Base-by-base conservation (phyloP, 192 early-diverging fungal species). In the Spizellomyces punctatus region DNA sequence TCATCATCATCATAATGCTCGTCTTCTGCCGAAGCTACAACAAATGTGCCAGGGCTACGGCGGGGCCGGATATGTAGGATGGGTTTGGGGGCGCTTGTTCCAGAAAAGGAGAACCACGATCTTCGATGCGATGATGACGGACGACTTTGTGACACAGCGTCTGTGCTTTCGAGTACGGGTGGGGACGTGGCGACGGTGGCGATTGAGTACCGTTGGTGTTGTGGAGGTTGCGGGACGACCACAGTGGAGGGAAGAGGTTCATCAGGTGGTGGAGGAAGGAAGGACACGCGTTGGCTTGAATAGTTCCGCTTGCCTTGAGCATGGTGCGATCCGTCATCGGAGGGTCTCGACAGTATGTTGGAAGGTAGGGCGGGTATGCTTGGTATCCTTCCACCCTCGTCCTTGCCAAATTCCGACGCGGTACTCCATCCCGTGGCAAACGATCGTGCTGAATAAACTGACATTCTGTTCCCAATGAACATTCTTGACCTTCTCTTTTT, bases 31-130 rank as follows among this genome's bases (percentile, higher is more conserved):
- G 36, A 61, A 6, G 59, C 59, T 9, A 61, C 59, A 61, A 61
- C 22, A 42, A 61, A 61, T 5, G 59, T 61, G 16, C 59, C 59
- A 4, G 59, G 59, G 42, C 59, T 61, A 16, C 42, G 59, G 16
- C 59, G 59, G 42, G 59, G 59, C 0, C 59, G 59, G 42, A 61
- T 41, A 61, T 61, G 42, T 14, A 61, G 36, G 36, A 61, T 42
- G 14, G 59, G 22, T 17, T 4, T 41, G 6, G 16, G 21, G 17
- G 17, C 59, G 42, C 5, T 41, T 16, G 59, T 6, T 16, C 42
- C 59, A 16, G 59, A 17, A 61, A 61, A 19, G 16, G 59, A 61
- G 14, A 61, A 14, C 59, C 59, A 61, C 16, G 59, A 61, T 16
- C 59, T 5, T 10, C 59, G 59, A 54, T 54, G 14, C 0, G 50